phyloP scores from a whole-genome alignment of 176 grass and related monocot species.

The Aegilops bicornis region DNA sequence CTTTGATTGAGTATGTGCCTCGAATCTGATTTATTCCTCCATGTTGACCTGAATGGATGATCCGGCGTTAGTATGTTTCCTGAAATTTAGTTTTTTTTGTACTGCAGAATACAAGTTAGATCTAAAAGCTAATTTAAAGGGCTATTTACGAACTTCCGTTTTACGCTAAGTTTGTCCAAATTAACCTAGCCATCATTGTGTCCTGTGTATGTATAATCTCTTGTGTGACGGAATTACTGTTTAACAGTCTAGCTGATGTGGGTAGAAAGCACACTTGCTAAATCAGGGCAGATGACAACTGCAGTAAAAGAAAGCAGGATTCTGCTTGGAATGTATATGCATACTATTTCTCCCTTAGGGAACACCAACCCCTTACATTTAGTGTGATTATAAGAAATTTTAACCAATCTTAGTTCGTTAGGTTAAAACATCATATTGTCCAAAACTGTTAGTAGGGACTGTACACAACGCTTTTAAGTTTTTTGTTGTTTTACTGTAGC shows the following conservation, averaged over 20 bases:
- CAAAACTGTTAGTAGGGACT: background rate
- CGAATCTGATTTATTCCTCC: background rate
- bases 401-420: background rate
- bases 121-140: background rate
- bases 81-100: background rate
- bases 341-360: background rate
- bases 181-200: background rate
- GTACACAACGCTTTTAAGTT: background rate
- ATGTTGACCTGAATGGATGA: constrained; percentile 1
- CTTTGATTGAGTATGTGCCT: background rate
- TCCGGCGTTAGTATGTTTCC: constrained; percentile 10
- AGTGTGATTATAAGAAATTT: background rate
- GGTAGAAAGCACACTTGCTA: background rate
- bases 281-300: background rate
- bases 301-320: background rate
- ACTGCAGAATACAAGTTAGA: background rate
- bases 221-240: background rate
- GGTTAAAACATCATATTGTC: background rate
- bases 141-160: background rate
- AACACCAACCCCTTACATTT: background rate
- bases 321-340: background rate
- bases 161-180: background rate
- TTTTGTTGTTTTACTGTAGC: background rate
- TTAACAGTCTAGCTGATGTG: background rate
- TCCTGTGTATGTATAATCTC: background rate